These are phyloP conservation scores for Fusarium chaquense DNA, from an alignment of 2,329 filamentous ascomycete species.

Conservation along the genomic window DNA sequence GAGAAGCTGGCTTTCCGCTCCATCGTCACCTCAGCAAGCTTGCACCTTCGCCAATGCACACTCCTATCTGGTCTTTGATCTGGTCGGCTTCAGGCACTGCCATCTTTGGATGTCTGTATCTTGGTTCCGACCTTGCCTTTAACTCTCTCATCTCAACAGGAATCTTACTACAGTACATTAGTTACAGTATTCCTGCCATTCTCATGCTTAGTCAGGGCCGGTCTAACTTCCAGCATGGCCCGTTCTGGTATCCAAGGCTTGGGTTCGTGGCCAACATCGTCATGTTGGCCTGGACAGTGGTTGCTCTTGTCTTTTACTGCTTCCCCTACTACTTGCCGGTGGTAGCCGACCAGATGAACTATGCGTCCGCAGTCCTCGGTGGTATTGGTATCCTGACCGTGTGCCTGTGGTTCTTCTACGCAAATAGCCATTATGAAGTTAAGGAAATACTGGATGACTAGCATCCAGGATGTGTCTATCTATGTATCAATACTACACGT, in stretches of 20 bases:
- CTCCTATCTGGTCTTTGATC: constrained; percentile 3
- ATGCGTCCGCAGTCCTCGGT: constrained; percentile 3
- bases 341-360: constrained; percentile 5
- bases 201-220: constrained; percentile 5
- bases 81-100: constrained; percentile 3
- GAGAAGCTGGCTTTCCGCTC: constrained; percentile 9
- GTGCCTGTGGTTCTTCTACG: constrained; percentile 1
- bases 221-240: constrained; percentile 6
- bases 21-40: constrained; percentile 11
- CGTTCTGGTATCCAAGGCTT: constrained; percentile 7
- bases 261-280: constrained; percentile 2
- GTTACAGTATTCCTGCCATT: constrained; percentile 8
- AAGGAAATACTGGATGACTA: background rate
- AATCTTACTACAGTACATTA: constrained; percentile 1
- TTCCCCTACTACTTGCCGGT: constrained; percentile 6
- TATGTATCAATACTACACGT: fast-evolving
- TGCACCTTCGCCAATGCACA: constrained; percentile 5
- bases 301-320: constrained; percentile 11
- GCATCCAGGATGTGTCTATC: fast-evolving
- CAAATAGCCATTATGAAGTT: constrained; percentile 4
- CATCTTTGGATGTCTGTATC: constrained; percentile 9
- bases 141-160: constrained; percentile 16
- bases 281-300: constrained; percentile 1
- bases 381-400: background rate
- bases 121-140: constrained; percentile 6